Conservation (phyloP, 208 protist species). For the Leishmania gerbilli region DNA sequence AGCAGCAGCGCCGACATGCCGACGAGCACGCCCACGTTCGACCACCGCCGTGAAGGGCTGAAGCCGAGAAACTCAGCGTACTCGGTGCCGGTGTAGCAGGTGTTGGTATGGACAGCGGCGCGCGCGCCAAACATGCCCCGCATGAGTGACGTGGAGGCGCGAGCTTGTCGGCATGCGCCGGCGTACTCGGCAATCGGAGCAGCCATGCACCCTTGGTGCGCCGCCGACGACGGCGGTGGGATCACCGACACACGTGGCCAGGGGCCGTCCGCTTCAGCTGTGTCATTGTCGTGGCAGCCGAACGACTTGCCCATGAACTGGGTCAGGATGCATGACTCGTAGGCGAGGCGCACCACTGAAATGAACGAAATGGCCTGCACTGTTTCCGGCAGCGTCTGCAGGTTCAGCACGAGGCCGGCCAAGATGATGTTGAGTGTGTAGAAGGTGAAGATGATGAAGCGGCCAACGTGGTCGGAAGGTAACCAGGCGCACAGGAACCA, state of each 20-base stretch:
- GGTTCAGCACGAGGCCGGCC: constrained; percentile 64
- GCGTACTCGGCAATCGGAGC: background rate
- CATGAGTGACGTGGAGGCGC: background rate
- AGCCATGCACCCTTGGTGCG: too few species aligned
- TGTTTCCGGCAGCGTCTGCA: constrained; percentile 46
- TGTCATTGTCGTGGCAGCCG: constrained; percentile 24
- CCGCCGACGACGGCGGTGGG: background rate
- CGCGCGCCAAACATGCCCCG: background rate
- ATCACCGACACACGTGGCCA: background rate
- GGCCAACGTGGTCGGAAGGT: constrained; percentile 29
- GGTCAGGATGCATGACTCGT: constrained; percentile 58
- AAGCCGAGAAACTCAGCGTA: constrained; percentile 67
- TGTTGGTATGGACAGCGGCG: background rate
- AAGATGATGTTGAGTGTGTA: constrained; percentile 67
- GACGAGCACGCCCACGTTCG: constrained; percentile 46
- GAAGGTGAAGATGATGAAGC: constrained; percentile 48
- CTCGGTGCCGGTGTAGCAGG: constrained; percentile 58
- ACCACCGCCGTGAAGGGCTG: constrained; percentile 34
- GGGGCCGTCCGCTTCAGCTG: background rate
- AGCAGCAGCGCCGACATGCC: constrained; percentile 42
- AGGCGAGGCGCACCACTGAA: constrained; percentile 56
- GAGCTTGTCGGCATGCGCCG: background rate
- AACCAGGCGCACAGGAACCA: constrained; percentile 50
- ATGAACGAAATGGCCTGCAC: constrained; percentile 44
- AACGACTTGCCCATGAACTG: constrained; percentile 53